Percentiles rank a stretch among this genome's conserved stretches.
phyloP scores from a whole-genome alignment of 2,329 filamentous ascomycete species.

The Fusarium stilboides region DNA sequence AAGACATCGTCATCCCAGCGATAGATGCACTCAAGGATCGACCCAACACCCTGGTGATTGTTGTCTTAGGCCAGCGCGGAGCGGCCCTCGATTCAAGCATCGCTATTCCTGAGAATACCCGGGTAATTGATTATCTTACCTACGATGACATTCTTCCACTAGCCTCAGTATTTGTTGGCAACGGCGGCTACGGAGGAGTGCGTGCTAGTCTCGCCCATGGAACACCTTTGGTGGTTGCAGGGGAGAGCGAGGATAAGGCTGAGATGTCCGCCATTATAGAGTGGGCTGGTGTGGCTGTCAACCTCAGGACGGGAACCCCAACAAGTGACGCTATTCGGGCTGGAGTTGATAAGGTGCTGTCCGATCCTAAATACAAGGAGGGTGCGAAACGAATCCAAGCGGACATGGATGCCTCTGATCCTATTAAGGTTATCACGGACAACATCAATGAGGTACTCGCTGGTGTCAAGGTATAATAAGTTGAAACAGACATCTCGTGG shows the following conservation, averaged over 20 bases:
- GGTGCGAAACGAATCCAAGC: constrained; percentile 1
- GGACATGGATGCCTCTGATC: constrained; percentile 10
- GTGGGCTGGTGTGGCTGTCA: constrained; percentile 14
- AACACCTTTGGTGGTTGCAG: constrained; percentile 11
- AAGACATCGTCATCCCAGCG: constrained; percentile 15
- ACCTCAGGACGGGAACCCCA: constrained; percentile 6
- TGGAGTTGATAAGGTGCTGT: constrained; percentile 4
- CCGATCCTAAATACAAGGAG: not conserved
- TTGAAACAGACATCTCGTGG: too few species aligned
- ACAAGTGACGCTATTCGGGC: constrained; percentile 7
- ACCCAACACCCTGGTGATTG: constrained; percentile 10
- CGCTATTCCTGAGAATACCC: constrained; percentile 1
- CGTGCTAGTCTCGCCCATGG: constrained; percentile 10
- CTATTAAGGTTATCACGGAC: not conserved
- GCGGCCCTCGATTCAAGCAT: not conserved
- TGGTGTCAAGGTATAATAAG: not conserved
- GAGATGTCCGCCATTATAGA: constrained; percentile 15
- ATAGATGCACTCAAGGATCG: constrained; percentile 17
- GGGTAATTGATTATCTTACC: not conserved
- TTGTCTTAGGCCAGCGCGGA: constrained; percentile 1
- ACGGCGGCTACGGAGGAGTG: constrained; percentile 17
- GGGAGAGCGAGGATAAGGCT: constrained; percentile 12
- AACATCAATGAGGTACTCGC: constrained; percentile 7
- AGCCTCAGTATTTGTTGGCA: constrained; percentile 2
- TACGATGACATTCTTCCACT: constrained; percentile 10